phyloP scores from a whole-genome alignment of 176 grass and related monocot genomes.

The Triticum timopheevii region DNA sequence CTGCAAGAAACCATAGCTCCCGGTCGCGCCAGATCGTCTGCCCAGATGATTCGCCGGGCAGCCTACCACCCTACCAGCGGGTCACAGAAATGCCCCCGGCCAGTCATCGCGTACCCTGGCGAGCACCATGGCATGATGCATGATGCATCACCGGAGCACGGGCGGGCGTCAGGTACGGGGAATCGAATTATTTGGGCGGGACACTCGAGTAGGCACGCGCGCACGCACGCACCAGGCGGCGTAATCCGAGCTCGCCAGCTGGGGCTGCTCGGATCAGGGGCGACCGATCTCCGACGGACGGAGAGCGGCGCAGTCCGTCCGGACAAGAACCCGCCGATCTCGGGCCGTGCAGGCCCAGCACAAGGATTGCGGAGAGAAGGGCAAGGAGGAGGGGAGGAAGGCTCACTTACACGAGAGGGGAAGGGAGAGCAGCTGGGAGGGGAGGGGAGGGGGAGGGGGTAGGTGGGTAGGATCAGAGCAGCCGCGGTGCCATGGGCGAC shows the following conservation, averaged over 20 bases:
- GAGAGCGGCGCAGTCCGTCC: conserved; percentile 1
- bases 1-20: neutral
- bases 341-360: neutral
- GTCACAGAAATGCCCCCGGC: neutral
- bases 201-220: neutral
- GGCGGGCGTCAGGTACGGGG: neutral
- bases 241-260: neutral
- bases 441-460: neutral
- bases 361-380: neutral
- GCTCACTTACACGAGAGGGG: neutral
- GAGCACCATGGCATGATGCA: neutral
- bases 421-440: neutral
- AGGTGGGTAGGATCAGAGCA: neutral
- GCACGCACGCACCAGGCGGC: neutral
- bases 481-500: conserved; percentile 34
- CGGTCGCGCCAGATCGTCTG: neutral
- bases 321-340: conserved; percentile 9
- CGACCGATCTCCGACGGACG: neutral
- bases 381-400: neutral
- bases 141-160: neutral
- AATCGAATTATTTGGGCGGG: neutral
- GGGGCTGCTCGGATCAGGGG: conserved; percentile 15
- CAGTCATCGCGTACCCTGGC: neutral
- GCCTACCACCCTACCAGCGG: neutral
- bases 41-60: neutral